Conservation (phyloP, 2,329 filamentous ascomycete species). For the Cladosporium sp. region DNA sequence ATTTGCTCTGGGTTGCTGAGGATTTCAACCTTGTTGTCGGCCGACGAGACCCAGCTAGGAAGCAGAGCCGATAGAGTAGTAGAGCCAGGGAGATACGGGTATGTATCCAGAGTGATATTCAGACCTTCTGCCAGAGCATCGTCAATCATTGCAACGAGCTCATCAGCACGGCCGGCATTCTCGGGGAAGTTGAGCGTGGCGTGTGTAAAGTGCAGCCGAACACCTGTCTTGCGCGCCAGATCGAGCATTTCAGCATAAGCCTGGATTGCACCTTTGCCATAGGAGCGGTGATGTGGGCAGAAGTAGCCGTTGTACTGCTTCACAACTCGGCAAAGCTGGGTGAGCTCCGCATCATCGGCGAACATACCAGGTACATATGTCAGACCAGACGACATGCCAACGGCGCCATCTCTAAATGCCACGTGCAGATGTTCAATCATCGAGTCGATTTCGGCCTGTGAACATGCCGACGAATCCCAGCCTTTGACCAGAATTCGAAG, state of each 20-base stretch:
- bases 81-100: constrained; percentile 32
- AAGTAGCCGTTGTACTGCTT: constrained; percentile 31
- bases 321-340: constrained; percentile 29
- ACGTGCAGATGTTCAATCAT: constrained; percentile 27
- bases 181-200: constrained; percentile 34
- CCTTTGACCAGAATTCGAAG: constrained; percentile 32
- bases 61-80: constrained; percentile 30
- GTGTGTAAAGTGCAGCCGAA: constrained; percentile 32
- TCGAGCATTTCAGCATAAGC: constrained; percentile 33
- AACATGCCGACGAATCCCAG: constrained; percentile 27
- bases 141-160: constrained; percentile 32
- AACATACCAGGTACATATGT: constrained; percentile 34
- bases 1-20: constrained; percentile 25
- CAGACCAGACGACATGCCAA: constrained; percentile 31
- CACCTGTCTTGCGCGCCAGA: constrained; percentile 30
- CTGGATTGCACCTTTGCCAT: constrained; percentile 31
- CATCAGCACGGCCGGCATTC: constrained; percentile 30
- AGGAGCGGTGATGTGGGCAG: constrained; percentile 32
- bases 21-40: constrained; percentile 26
- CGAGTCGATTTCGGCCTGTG: constrained; percentile 24
- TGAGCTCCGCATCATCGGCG: constrained; percentile 28
- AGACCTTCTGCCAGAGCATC: constrained; percentile 27
- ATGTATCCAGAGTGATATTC: constrained; percentile 31
- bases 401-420: constrained; percentile 29
- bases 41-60: constrained; percentile 29